Percentiles rank a stretch among this genome's conserved stretches.
Conservation (phyloP, 2,329 filamentous ascomycete species). For the Tolypocladium ovalisporum region DNA sequence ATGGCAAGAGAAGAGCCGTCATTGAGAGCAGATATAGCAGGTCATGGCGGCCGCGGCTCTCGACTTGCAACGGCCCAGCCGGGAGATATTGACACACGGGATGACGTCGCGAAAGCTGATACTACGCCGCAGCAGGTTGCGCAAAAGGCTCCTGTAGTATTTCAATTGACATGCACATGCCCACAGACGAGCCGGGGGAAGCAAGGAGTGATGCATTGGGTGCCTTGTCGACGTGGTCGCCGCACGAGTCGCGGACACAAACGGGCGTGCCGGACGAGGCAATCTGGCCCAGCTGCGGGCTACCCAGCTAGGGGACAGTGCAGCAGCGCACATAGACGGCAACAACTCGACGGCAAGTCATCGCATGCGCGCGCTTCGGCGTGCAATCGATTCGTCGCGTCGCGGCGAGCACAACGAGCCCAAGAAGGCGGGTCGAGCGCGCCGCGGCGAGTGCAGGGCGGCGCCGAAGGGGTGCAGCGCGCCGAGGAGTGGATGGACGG, state of each 20-base stretch:
- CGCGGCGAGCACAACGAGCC: constrained; percentile 50
- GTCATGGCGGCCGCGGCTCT: not conserved
- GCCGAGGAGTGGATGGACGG: constrained; percentile 15
- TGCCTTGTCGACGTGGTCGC: not conserved
- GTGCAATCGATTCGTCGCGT: constrained; percentile 22
- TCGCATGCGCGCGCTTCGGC: not conserved
- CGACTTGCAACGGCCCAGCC: not conserved
- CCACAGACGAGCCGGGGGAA: not conserved
- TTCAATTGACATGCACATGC: not conserved
- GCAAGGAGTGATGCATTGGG: not conserved
- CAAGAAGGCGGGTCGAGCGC: constrained; percentile 43
- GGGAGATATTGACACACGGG: not conserved
- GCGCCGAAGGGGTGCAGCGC: constrained; percentile 18
- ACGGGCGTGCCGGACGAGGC: not conserved
- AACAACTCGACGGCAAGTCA: constrained; percentile 4
- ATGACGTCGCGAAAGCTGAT: not conserved
- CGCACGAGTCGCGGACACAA: not conserved
- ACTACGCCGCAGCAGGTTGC: not conserved
- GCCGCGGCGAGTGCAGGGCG: constrained; percentile 15
- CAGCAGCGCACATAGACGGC: constrained; percentile 1
- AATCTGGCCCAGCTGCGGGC: not conserved
- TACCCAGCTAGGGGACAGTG: not conserved
- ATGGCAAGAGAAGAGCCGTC: not conserved
- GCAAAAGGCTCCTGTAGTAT: not conserved
- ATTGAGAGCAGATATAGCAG: not conserved